phyloP scores from a whole-genome alignment of 2,329 filamentous ascomycete species.

The Aspergillus sp. region DNA sequence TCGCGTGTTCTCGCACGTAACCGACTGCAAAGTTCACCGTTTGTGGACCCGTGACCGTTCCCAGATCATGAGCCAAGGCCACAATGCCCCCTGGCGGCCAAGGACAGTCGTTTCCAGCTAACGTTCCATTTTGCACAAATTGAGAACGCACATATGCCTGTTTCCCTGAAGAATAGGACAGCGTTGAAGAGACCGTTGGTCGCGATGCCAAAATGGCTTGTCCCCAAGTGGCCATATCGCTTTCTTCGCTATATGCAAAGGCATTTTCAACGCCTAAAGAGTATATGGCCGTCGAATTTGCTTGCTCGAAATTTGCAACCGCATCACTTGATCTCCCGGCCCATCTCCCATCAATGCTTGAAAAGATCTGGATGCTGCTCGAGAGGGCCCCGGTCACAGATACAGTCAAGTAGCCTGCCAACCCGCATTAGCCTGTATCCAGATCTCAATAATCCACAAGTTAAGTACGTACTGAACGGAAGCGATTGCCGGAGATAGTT shows the following conservation, averaged over 20 bases:
- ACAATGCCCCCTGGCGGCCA: constrained; percentile 26
- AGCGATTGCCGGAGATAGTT: constrained; percentile 38
- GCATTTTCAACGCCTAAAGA: constrained; percentile 25
- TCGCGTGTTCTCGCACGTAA: constrained; percentile 32
- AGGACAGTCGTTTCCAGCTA: constrained; percentile 14
- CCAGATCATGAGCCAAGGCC: constrained; percentile 35
- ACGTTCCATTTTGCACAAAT: constrained; percentile 25
- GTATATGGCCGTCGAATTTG: constrained; percentile 23
- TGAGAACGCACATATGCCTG: constrained; percentile 18
- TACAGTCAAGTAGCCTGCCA: constrained; percentile 34
- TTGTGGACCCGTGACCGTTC: constrained; percentile 15
- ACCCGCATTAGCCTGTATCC: constrained; percentile 3
- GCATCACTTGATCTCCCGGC: constrained; percentile 26
- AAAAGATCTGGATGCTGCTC: constrained; percentile 33
- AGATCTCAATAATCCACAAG: neutral
- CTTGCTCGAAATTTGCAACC: constrained; percentile 15
- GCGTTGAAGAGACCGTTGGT: constrained; percentile 14
- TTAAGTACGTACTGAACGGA: constrained; percentile 30
- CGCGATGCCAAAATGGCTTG: constrained; percentile 34
- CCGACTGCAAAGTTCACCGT: constrained; percentile 37
- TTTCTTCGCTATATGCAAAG: constrained; percentile 25
- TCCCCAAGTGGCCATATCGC: constrained; percentile 38
- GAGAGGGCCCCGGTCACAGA: constrained; percentile 17
- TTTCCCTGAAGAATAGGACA: constrained; percentile 26
- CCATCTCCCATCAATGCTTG: constrained; percentile 39